Evolutionary conservation across 2,329 filamentous ascomycete genomes (phyloP), one percentile per base, ranked within the genome.

Genomic region (Sphaerostilbella broomeana): DNA sequence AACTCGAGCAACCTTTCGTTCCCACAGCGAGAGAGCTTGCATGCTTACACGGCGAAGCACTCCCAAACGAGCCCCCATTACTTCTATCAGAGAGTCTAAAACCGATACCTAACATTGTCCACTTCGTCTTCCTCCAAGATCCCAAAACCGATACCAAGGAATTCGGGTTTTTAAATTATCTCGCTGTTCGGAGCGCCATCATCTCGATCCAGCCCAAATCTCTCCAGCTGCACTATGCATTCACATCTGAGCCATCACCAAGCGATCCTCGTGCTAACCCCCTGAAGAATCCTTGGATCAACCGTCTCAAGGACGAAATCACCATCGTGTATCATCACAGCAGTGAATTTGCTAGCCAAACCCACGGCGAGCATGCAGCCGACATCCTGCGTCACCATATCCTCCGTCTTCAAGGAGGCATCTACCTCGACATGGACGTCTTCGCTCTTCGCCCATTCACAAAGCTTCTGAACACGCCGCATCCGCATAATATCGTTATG

Each of bases 161-260:
- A 27, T 46, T 48, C 27, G 42, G 38, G 27, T 46, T 46, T 13
- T 17, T 48, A 21, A 39, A 20, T 27, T 46, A 46, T 24, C 37
- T 48, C 8, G 36, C 46, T 6, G 39, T 48, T 10, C 46, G 46
- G 20, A 46, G 46, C 38, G 46, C 44, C 36, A 35, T 46, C 22
- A 31, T 46, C 9, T 43, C 42, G 4, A 24, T 48, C 9, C 35
- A 38, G 13, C 44, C 42, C 2, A 24, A 36, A 7, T 19, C 5
- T 6, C 18, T 43, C 12, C 31, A 41, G 18, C 18, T 48, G 4
- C 44, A 47, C 35, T 46, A 44, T 22, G 42, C 36, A 8, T 35
- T 38, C 22, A 32, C 31, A 6, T 15, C 29, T 8, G 15, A 18
- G 15, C 15, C 28, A 5, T 17, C 6, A 6, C 7, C 13, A 9